phyloP scores from a whole-genome alignment of 441 rosid species.

The Geranium incanum region DNA sequence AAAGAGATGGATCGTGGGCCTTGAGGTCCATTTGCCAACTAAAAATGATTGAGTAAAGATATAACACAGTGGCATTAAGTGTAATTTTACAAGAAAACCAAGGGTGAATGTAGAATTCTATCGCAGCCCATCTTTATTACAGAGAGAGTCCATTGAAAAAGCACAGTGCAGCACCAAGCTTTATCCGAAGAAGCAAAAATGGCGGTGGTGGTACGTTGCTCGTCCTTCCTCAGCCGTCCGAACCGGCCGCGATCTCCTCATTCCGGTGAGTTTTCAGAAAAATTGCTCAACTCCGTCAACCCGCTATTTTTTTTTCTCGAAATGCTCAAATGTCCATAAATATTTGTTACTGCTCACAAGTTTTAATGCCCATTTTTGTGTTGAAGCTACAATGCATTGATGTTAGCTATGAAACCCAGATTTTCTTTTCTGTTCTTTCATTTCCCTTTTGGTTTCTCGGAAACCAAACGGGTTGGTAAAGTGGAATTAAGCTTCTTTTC shows the following conservation, averaged over 20 bases:
- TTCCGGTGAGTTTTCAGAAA: constrained; percentile 25
- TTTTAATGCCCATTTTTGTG: neutral
- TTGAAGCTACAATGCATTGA: neutral
- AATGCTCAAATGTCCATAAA: neutral
- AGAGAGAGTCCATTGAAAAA: neutral
- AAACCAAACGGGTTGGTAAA: neutral
- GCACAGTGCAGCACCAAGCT: neutral
- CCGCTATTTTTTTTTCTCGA: neutral
- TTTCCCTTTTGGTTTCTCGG: neutral
- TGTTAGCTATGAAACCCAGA: neutral
- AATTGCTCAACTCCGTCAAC: neutral
- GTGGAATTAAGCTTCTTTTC: neutral
- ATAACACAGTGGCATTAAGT: neutral
- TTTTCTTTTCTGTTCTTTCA: neutral
- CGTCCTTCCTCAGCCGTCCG: constrained; percentile 36
- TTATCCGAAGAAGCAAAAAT: constrained; percentile 21
- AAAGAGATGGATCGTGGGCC: neutral
- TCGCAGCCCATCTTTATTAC: neutral
- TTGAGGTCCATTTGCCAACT: neutral
- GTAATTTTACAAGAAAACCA: neutral
- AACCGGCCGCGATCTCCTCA: constrained; percentile 30
- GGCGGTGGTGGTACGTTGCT: constrained; percentile 51
- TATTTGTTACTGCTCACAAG: neutral
- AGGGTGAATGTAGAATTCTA: neutral
- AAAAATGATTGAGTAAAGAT: neutral